Conservation (phyloP, 371 early-diverging fungal species). For the Lichtheimia corymbifera region DNA sequence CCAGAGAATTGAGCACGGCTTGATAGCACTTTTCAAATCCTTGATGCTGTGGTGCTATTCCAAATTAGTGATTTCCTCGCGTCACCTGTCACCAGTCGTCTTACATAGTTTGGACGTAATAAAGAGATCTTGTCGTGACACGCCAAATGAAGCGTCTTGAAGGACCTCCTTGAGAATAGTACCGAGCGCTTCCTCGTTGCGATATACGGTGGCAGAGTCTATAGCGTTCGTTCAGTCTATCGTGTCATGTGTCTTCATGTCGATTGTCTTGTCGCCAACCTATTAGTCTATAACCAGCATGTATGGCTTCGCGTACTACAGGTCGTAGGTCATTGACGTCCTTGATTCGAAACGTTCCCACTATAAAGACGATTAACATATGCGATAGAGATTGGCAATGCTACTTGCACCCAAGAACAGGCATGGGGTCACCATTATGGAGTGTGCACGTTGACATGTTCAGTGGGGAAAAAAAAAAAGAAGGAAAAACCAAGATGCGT, state of each 20-base stretch:
- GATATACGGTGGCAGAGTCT: slow-evolving; percentile 81
- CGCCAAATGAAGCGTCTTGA: slow-evolving; percentile 44
- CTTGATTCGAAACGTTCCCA: slow-evolving; percentile 74
- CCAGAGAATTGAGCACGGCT: slow-evolving; percentile 60
- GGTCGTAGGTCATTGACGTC: slow-evolving; percentile 45
- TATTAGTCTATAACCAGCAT: slow-evolving; percentile 69
- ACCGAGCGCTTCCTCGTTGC: slow-evolving; percentile 87
- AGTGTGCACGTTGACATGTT: slow-evolving; percentile 1
- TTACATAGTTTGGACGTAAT: slow-evolving; percentile 92
- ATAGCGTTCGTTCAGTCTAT: not conserved
- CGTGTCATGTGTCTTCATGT: too few species aligned
- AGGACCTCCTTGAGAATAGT: slow-evolving; percentile 65
- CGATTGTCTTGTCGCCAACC: slow-evolving; percentile 39
- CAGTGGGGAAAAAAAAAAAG: not conserved
- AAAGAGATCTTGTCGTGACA: slow-evolving; percentile 85
- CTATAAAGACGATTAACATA: slow-evolving; percentile 27
- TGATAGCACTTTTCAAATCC: slow-evolving; percentile 69
- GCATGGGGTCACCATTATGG: slow-evolving; percentile 19
- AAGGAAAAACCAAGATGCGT: slow-evolving; percentile 2
- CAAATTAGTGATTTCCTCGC: not conserved
- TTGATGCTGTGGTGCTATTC: slow-evolving; percentile 76
- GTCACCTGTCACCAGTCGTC: not conserved
- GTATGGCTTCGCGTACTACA: slow-evolving; percentile 59
- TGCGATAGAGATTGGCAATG: not conserved
- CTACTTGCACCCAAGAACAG: slow-evolving; percentile 19